phyloP scores from a whole-genome alignment of 2,329 filamentous ascomycete species.

The Venturiaceae sp. region DNA sequence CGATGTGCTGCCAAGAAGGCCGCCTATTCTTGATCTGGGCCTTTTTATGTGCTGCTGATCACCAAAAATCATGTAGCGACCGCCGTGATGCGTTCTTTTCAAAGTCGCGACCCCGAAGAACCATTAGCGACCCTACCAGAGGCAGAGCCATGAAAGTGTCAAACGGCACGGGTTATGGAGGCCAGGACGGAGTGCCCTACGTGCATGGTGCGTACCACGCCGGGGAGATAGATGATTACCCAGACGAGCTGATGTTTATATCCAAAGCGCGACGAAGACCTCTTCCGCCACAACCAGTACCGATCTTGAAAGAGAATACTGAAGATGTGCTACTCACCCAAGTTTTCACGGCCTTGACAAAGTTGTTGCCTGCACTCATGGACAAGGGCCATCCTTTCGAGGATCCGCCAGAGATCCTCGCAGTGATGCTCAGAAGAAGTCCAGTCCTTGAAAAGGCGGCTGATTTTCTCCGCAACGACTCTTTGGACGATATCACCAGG shows the following conservation, averaged over 20 bases:
- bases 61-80: conserved; percentile 12
- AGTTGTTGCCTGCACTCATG: conserved; percentile 18
- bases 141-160: neutral
- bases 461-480: conserved; percentile 31
- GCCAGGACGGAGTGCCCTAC: neutral
- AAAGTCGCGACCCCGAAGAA: conserved; percentile 1
- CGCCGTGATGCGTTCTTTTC: conserved; percentile 7
- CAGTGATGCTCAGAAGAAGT: conserved; percentile 24
- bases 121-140: neutral
- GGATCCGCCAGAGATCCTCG: conserved; percentile 19
- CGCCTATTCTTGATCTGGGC: conserved; percentile 25
- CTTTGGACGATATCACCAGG: conserved; percentile 25
- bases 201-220: too few species aligned
- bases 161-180: conserved; percentile 3
- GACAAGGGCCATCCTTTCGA: conserved; percentile 18
- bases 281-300: neutral
- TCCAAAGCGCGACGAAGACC: neutral
- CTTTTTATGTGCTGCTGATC: conserved; percentile 27
- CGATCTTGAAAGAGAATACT: neutral
- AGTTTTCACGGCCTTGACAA: conserved; percentile 10
- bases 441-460: conserved; percentile 26
- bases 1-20: conserved; percentile 21
- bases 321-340: neutral
- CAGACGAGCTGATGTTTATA: too few species aligned
- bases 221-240: too few species aligned